Evolutionary conservation across 768 basidiomycete genomes (phyloP).

Genomic region (Pisolithus albus): DNA sequence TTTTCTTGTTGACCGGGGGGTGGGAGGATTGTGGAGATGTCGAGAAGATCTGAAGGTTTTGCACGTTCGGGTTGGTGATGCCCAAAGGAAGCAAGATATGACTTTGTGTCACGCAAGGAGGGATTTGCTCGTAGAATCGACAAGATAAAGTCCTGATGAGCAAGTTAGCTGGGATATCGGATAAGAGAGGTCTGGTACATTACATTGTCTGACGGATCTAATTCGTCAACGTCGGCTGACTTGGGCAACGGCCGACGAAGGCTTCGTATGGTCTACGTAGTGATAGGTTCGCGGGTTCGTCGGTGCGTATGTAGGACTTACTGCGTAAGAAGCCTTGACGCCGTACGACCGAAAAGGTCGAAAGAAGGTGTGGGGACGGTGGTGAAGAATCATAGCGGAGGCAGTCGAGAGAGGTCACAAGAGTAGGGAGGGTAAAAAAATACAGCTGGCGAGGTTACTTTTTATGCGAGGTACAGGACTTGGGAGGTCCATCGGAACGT

Average conservation of each 20-base stretch:
- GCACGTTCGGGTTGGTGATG: conserved; percentile 42
- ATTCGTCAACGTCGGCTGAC: conserved; percentile 18
- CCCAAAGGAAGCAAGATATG: conserved; percentile 89
- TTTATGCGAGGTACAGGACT: conserved; percentile 10
- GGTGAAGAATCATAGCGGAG: conserved; percentile 34
- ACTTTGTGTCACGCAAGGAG: conserved; percentile 82
- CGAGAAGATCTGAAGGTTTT: conserved; percentile 15
- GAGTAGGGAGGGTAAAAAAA: background rate
- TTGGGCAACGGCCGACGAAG: conserved; percentile 16
- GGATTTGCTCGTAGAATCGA: conserved; percentile 92
- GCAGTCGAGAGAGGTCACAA: background rate
- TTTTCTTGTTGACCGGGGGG: conserved; percentile 3
- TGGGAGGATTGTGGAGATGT: conserved; percentile 20
- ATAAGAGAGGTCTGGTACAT: conserved; percentile 9
- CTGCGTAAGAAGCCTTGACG: conserved; percentile 51
- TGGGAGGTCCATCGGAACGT: background rate
- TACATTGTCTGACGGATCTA: conserved; percentile 44
- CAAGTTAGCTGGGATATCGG: conserved; percentile 7
- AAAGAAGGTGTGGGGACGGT: conserved; percentile 19
- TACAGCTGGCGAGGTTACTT: conserved; percentile 3
- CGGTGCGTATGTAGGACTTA: conserved; percentile 24
- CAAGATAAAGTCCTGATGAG: conserved; percentile 82
- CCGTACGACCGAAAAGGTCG: conserved; percentile 32
- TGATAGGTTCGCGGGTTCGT: conserved; percentile 19
- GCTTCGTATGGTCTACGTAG: conserved; percentile 23